phyloP scores from a whole-genome alignment of 768 basidiomycete species.

The Lactarius hengduanensis region DNA sequence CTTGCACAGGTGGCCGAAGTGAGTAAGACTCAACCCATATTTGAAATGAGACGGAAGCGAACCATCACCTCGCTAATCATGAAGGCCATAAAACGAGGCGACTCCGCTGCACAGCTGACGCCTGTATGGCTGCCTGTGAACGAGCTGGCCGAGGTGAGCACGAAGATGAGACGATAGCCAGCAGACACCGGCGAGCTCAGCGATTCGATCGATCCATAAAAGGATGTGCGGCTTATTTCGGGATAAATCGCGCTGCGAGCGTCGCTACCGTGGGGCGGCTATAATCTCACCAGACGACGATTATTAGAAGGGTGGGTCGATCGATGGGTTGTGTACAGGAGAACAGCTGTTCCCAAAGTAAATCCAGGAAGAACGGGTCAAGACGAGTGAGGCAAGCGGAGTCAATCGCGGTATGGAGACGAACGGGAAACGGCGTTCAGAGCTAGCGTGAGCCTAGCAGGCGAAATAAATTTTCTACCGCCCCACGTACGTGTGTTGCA shows the following conservation, averaged over 20 bases:
- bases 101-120: slow-evolving; percentile 8
- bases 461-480: slow-evolving; percentile 11
- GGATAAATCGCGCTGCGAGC: background rate
- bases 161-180: background rate
- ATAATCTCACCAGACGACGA: background rate
- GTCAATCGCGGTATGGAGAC: background rate
- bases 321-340: slow-evolving; percentile 4
- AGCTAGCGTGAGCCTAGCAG: background rate
- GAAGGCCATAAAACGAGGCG: background rate
- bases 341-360: background rate
- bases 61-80: background rate
- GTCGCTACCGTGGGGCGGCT: too few relatives aligned
- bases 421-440: slow-evolving; percentile 4
- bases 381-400: background rate
- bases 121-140: background rate
- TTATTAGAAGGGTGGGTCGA: background rate
- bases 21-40: background rate
- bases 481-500: slow-evolving; percentile 1
- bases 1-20: background rate
- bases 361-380: background rate
- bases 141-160: background rate
- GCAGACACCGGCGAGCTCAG: background rate
- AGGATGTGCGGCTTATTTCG: slow-evolving; percentile 11
- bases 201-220: slow-evolving; percentile 1
- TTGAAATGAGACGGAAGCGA: slow-evolving; percentile 10